These are phyloP conservation scores for Penicillium soppii DNA, from an alignment of 495 filamentous ascomycete genomes.

Conservation along the genomic window DNA sequence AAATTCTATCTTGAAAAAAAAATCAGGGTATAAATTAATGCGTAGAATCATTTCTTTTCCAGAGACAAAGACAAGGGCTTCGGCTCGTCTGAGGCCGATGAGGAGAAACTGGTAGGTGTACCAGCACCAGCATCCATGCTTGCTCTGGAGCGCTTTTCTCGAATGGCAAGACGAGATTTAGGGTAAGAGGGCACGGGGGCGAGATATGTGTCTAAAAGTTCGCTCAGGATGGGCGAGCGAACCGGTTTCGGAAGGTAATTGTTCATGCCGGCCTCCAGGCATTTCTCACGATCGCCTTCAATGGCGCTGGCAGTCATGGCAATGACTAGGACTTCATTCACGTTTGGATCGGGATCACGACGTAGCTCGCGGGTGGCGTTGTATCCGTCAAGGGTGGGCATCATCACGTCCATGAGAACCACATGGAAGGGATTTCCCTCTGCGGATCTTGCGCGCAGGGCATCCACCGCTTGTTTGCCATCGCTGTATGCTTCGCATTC, in stretches of 20 bases:
- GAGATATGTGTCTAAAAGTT: conserved; percentile 71
- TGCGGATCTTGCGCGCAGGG: conserved; percentile 65
- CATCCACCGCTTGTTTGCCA: conserved; percentile 82
- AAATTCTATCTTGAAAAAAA: conserved; percentile 16
- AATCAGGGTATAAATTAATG: conserved; percentile 25
- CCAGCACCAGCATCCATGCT: conserved; percentile 34
- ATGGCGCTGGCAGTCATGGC: conserved; percentile 94
- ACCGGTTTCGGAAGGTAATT: conserved; percentile 94
- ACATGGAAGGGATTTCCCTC: conserved; percentile 70
- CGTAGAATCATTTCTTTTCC: conserved; percentile 20
- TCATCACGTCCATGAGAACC: conserved; percentile 93
- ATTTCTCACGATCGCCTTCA: conserved; percentile 88
- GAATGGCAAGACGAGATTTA: conserved; percentile 37
- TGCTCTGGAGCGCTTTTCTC: conserved; percentile 30
- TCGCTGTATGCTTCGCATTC: conserved; percentile 82
- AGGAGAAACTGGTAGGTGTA: conserved; percentile 37
- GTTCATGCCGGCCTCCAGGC: conserved; percentile 90
- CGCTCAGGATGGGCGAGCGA: conserved; percentile 67
- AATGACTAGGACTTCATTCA: conserved; percentile 78
- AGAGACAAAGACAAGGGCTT: conserved; percentile 10
- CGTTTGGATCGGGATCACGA: conserved; percentile 66
- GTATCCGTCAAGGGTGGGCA: conserved; percentile 93
- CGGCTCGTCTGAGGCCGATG: conserved; percentile 35
- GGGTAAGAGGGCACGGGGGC: conserved; percentile 50
- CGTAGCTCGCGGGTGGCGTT: conserved; percentile 82